Base-by-base conservation (phyloP, 2,329 filamentous ascomycete species). In the Coleophoma cylindrospora region DNA sequence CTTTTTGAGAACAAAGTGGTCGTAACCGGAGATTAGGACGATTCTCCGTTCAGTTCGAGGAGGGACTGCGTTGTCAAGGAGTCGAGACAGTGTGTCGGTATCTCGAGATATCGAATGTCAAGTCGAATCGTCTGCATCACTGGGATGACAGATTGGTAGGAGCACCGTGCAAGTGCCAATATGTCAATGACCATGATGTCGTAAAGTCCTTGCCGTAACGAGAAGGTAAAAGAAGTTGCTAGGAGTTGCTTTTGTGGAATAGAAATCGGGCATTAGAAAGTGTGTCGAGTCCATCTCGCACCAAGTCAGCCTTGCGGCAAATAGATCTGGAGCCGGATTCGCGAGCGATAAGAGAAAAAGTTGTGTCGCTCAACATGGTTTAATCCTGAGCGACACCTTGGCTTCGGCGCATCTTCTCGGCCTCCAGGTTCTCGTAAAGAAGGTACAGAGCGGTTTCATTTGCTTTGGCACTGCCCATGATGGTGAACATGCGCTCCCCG, bases 401-500 rank as follows among this genome's bases (percentile, higher is more conserved):
- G 77, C 90, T 95, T 68, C 94, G 89, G 64, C 94, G 90, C 84
- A 95, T 95, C 82, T 99, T 99, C 77, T 99, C 94, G 14, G 91
- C 92, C 75, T 99, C 94, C 47, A 99, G 83, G 72, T 99, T 99
- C 79, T 99, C 94, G 69, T 99, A 99, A 56, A 99, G 78, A 48
- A 99, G 84, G 71, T 96, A 96, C 27, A 99, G 79, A 4, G 94
- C 94, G 61, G 91, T 92, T 73, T 99, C 94, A 64, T 99, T 99
- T 57, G 91, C 90, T 72, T 86, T 87, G 53, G 89, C 86, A 54
- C 89, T 95, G 60, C 94, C 94, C 81, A 95, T 96, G 68, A 99
- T 99, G 65, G 94, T 99, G 75, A 99, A 99, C 94, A 99, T 99
- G 64, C 94, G 86, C 79, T 99, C 94, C 59, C 94, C 94, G 53